phyloP scores from a whole-genome alignment of 345 rosid genomes.

The Geranium rotundifolium region DNA sequence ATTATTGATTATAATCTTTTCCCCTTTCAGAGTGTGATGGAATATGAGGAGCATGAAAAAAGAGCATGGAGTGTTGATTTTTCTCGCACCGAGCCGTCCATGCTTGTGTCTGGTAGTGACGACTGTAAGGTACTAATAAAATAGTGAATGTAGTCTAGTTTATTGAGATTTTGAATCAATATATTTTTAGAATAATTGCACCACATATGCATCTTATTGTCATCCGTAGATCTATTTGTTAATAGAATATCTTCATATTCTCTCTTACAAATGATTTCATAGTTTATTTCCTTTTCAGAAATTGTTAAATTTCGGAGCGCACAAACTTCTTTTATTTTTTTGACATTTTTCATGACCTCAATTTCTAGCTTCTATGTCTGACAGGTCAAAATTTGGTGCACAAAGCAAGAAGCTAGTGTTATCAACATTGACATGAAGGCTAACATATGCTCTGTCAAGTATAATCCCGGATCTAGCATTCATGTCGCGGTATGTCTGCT shows the following conservation, averaged over 20 bases:
- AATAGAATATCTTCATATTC: not conserved
- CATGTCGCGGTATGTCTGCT: conserved; percentile 40
- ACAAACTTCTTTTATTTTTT: not conserved
- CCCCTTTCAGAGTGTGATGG: conserved; percentile 39
- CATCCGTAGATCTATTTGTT: not conserved
- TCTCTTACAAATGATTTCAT: not conserved
- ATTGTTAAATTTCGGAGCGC: not conserved
- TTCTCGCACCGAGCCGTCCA: conserved; percentile 43
- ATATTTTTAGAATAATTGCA: not conserved
- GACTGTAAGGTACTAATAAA: conserved; percentile 39
- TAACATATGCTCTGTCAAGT: conserved; percentile 51
- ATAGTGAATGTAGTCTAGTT: not conserved
- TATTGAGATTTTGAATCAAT: no score
- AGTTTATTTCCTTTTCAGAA: not conserved
- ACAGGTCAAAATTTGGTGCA: conserved; percentile 66
- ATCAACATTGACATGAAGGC: conserved; percentile 48
- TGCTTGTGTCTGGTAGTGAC: conserved; percentile 61
- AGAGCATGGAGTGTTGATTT: conserved; percentile 69
- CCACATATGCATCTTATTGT: not conserved
- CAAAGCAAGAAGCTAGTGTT: conserved; percentile 52
- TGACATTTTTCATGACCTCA: not conserved
- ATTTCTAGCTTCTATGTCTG: not conserved
- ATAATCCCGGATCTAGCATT: conserved; percentile 51
- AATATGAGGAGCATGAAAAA: conserved; percentile 54
- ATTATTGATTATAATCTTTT: not conserved